Evolutionary conservation across 176 grass and related monocot genomes (phyloP), one percentile per base, ranked within the genome.

Genomic region (Hsuehochloa calcarea): DNA sequence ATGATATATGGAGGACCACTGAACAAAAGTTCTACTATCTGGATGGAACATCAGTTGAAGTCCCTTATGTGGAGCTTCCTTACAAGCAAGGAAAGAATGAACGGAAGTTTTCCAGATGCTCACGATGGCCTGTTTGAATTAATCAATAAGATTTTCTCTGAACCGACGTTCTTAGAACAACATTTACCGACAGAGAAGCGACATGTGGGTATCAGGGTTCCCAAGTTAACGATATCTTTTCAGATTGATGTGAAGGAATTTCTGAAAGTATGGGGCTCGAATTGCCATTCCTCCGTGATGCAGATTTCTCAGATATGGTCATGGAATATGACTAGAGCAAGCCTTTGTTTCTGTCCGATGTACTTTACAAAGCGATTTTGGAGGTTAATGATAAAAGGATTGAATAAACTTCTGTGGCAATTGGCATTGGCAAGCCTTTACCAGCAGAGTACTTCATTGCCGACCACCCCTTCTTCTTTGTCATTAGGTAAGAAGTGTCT

Each of bases 101-200:
- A 70, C 61, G 75, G 69, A 91, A 84, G 51, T 84, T 91, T 59
- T 83, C 89, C 89, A 80, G 75, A 87, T 80, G 41, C 75, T 64
- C 80, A 16, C 62, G 85, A 91, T 91, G 85, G 89, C 25, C 38
- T 91, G 62, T 84, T 90, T 80, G 85, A 87, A 37, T 87, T 90
- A 84, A 80, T 80, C 5, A 79, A 84, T 43, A 87, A 74, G 70
- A 59, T 90, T 75, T 87, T 84, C 22, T 72, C 89, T 74, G 85
- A 87, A 27, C 81, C 69, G 7, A 38, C 22, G 15, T 91, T 91
- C 41, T 64, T 80, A 59, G 85, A 87, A 54, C 61, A 80, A 8
- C 85, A 91, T 80, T 87, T 87, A 43, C 85, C 85, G 22, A 87
- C 69, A 46, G 68, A 91, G 75, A 91, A 91, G 55, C 14, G 0